These are phyloP conservation scores for Tephrocybe sp. DNA, from an alignment of 768 basidiomycete species.

Conservation along the genomic window DNA sequence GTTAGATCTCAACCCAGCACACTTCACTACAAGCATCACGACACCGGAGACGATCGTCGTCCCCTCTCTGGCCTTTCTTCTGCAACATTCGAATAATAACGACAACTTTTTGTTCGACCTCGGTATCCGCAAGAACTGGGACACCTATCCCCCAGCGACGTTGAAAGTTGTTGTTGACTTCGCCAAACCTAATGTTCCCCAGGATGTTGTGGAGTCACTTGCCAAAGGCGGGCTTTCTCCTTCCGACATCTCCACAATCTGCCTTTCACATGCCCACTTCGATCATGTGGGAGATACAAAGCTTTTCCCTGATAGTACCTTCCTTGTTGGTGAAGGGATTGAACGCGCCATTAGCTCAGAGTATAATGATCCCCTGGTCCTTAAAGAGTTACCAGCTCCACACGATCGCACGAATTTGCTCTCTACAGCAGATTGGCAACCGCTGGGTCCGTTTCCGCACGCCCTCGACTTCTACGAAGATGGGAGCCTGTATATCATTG, in stretches of 20 bases:
- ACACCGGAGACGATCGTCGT: constrained; percentile 24
- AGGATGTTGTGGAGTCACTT: constrained; percentile 47
- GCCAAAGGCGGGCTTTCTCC: constrained; percentile 45
- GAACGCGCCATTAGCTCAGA: constrained; percentile 25
- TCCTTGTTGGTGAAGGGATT: constrained; percentile 44
- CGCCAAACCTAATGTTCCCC: constrained; percentile 22
- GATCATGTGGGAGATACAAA: constrained; percentile 49
- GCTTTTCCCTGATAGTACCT: constrained; percentile 42
- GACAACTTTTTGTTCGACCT: constrained; percentile 52
- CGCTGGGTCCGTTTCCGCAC: constrained; percentile 27
- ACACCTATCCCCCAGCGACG: constrained; percentile 34
- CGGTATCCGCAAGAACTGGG: constrained; percentile 47
- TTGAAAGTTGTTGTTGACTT: constrained; percentile 24
- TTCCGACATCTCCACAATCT: constrained; percentile 39
- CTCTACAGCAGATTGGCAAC: constrained; percentile 12
- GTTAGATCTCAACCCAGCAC: constrained; percentile 34
- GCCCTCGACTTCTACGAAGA: constrained; percentile 55
- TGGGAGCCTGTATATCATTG: constrained; percentile 55
- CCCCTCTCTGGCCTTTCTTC: constrained; percentile 52
- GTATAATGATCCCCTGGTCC: constrained; percentile 2
- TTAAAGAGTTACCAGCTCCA: constrained; percentile 9
- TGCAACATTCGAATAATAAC: constrained; percentile 41
- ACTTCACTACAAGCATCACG: constrained; percentile 32
- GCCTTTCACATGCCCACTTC: constrained; percentile 53
- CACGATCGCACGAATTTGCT: constrained; percentile 15